Evolutionary conservation across 176 grass and related monocot genomes (phyloP), one percentile per base, ranked within the genome.

Genomic region (Avena atlantica): DNA sequence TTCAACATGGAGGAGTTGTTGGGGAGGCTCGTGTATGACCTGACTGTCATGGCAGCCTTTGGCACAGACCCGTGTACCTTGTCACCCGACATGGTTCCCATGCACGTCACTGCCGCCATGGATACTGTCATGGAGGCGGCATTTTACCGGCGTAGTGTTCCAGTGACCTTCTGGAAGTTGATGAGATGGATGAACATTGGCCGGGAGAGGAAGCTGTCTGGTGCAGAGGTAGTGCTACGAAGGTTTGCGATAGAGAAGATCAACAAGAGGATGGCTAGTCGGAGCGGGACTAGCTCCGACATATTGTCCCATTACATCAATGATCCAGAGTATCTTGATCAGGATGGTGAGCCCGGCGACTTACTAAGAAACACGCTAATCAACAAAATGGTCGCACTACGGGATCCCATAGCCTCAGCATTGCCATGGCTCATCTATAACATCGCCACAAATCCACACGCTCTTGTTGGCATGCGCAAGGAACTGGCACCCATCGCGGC

Each of bases 371-470:
- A 67, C 29, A 86, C 89, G 3, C 15, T 81, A 21, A 20, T 90
- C 12, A 90, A 82, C 59, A 78, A 78, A 15, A 70, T 90, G 63
- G 51, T 86, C 15, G 89, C 89, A 0, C 57, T 70, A 9, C 79
- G 84, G 9, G 89, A 90, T 50, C 65, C 84, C 5, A 52, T 85
- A 0, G 21, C 69, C 51, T 16, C 79, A 5, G 70, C 49, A 9
- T 57, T 90, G 9, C 40, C 89, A 4, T 90, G 89, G 89, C 61
- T 90, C 12, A 61, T 90, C 19, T 90, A 85, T 78, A 34, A 60
- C 20, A 57, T 90, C 27, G 65, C 60, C 10, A 59, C 60, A 11
- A 78, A 37, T 84, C 84, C 37, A 40, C 0, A 40, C 37, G 37
- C 37, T 40, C 37, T 40, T 40, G 4, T 40, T 5, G 37, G 37